Conservation (phyloP, 1,139 yeast species). For the Kazachstania sp. region DNA sequence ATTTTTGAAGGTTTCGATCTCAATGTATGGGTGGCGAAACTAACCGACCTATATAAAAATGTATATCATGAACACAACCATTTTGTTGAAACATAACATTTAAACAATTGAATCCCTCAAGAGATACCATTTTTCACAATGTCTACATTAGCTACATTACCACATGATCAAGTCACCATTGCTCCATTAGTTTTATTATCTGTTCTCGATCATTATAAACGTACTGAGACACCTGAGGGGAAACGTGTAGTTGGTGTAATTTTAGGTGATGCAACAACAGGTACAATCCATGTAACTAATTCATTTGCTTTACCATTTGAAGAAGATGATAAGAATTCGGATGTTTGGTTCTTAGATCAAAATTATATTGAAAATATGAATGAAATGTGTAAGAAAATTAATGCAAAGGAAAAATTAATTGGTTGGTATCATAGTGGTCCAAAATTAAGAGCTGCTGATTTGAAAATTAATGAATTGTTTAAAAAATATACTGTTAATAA, state of each 20-base stretch:
- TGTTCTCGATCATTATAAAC: constrained; percentile 89
- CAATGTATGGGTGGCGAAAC: not conserved
- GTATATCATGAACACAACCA: no score
- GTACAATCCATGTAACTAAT: constrained; percentile 59
- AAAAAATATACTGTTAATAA: constrained; percentile 58
- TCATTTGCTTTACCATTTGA: constrained; percentile 91
- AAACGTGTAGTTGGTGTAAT: constrained; percentile 92
- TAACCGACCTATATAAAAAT: no score
- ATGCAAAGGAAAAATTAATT: constrained; percentile 88
- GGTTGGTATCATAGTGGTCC: constrained; percentile 99
- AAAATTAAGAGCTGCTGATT: constrained; percentile 76
- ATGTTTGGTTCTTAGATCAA: constrained; percentile 97
- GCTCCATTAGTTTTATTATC: constrained; percentile 93
- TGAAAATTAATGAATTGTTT: constrained; percentile 83
- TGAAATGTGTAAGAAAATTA: constrained; percentile 94
- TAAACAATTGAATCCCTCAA: no score
- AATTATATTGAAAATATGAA: constrained; percentile 94
- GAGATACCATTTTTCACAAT: constrained; percentile 14
- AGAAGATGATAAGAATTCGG: constrained; percentile 85
- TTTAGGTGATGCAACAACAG: constrained; percentile 64
- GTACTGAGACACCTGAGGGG: constrained; percentile 61
- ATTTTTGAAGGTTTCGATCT: no score
- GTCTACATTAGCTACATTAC: constrained; percentile 17
- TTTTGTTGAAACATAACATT: no score
- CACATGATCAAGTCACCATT: constrained; percentile 64